Percentiles rank a stretch among this genome's conserved stretches.
These are phyloP conservation scores for Aegilops speltoides DNA, from an alignment of 176 grass and related monocot genomes.

Conservation along the genomic window DNA sequence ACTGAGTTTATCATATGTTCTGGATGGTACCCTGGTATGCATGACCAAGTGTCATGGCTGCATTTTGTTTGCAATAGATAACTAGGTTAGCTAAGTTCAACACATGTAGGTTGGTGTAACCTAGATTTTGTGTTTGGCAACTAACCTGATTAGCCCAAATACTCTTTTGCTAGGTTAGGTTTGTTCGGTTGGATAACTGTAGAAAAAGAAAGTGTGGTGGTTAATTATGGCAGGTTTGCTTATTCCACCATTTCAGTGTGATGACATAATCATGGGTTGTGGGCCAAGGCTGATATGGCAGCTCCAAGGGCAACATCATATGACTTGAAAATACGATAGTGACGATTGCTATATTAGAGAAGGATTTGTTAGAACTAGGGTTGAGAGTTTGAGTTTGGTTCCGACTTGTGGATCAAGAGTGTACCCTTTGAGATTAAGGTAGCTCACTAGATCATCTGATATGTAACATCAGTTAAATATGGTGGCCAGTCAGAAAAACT, in stretches of 20 bases:
- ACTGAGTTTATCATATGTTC: background rate
- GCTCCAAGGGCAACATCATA: background rate
- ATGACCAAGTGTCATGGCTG: background rate
- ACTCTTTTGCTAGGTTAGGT: background rate
- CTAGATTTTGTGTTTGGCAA: background rate
- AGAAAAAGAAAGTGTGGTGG: background rate
- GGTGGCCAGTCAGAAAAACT: background rate
- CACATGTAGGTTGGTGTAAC: background rate
- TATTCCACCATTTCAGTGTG: background rate
- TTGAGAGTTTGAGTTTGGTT: background rate
- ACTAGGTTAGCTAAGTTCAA: background rate
- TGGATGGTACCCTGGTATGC: background rate
- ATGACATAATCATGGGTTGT: background rate
- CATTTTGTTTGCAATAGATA: background rate
- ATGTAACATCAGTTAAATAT: background rate
- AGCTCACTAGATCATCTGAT: background rate
- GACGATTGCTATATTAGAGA: background rate
- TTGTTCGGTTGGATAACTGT: background rate
- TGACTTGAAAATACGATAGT: background rate
- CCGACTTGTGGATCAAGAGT: background rate
- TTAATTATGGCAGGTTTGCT: background rate
- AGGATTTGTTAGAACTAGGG: background rate
- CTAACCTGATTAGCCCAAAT: slow-evolving; percentile 11
- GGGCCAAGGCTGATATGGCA: background rate
- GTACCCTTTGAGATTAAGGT: background rate